Conservation (phyloP, 2,329 filamentous ascomycete species). For the Beauveria medogensis region DNA sequence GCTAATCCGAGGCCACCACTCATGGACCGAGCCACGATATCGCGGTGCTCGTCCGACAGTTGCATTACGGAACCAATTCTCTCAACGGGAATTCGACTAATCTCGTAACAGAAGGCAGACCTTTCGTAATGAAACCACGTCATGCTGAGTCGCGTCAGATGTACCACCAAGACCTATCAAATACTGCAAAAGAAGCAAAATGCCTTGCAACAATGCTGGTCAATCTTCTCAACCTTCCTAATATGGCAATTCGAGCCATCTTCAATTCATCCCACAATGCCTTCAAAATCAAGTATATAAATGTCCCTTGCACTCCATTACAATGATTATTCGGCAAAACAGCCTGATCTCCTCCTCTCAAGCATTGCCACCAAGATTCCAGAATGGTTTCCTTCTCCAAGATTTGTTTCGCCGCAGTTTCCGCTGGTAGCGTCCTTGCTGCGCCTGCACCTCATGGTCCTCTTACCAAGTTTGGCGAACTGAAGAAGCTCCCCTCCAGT, state of each 20-base stretch:
- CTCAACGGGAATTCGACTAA: background rate
- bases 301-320: background rate
- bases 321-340: background rate
- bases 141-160: background rate
- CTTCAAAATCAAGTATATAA: background rate
- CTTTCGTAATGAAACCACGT: background rate
- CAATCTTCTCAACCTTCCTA: background rate
- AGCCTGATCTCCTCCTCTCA: background rate
- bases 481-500: background rate
- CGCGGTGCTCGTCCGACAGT: background rate
- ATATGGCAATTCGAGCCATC: background rate
- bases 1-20: background rate
- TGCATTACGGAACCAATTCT: background rate
- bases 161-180: background rate
- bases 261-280: background rate
- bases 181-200: background rate
- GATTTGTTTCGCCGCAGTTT: constrained; percentile 7
- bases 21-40: background rate
- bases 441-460: constrained; percentile 2
- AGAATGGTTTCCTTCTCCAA: constrained; percentile 12
- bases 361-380: background rate
- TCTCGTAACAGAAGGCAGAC: background rate
- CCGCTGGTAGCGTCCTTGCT: constrained; percentile 1
- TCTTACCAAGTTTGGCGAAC: constrained; percentile 8
- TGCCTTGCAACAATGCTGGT: background rate